Conservation (phyloP, 2,329 filamentous ascomycete genomes). For the Fusarium cyanostomum region DNA sequence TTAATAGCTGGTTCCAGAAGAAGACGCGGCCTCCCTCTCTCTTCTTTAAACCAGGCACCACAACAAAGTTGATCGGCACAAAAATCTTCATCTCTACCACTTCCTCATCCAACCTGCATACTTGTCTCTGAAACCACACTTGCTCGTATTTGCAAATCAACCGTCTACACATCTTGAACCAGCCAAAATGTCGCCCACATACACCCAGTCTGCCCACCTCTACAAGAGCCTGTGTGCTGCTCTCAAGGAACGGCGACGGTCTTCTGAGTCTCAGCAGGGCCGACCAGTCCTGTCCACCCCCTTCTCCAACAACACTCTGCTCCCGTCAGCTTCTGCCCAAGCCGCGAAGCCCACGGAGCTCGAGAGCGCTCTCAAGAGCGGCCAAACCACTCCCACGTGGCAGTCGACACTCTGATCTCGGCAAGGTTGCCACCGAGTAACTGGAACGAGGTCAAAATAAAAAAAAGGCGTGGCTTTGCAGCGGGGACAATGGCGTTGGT, state of each 20-base stretch:
- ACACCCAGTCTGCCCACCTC: slow-evolving; percentile 10
- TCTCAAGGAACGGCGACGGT: slow-evolving; percentile 1
- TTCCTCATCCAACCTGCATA: background rate
- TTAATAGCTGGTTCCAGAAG: background rate
- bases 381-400: background rate
- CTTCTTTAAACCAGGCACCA: background rate
- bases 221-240: slow-evolving; percentile 8
- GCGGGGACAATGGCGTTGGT: background rate
- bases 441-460: background rate
- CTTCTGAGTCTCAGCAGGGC: background rate
- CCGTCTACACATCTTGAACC: background rate
- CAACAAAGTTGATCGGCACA: background rate
- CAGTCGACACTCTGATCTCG: background rate
- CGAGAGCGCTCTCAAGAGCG: background rate
- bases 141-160: background rate
- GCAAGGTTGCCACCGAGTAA: slow-evolving; percentile 1
- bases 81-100: background rate
- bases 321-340: background rate
- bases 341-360: background rate
- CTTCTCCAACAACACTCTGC: background rate
- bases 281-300: background rate
- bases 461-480: background rate
- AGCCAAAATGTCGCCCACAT: slow-evolving; percentile 5
- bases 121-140: background rate
- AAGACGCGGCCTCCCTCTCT: background rate